Evolutionary conservation across 2,329 filamentous ascomycete species (phyloP).

Genomic region (Hysterium pulicare): DNA sequence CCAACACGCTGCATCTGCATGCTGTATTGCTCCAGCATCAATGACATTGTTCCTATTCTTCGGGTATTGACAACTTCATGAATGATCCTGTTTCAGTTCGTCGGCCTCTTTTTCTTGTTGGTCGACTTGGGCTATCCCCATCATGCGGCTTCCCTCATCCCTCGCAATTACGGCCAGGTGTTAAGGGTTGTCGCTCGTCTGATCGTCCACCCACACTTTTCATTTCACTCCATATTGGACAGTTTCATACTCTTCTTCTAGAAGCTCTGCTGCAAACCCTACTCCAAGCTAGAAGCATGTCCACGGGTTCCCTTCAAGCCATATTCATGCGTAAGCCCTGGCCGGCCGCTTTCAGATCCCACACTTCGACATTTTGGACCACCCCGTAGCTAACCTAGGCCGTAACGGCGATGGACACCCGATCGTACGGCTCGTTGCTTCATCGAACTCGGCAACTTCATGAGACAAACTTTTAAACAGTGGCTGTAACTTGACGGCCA

Average conservation of each 20-base stretch:
- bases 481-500: not conserved
- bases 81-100: not conserved
- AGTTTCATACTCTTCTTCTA: constrained; percentile 31
- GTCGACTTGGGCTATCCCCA: constrained; percentile 13
- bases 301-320: constrained; percentile 19
- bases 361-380: not conserved
- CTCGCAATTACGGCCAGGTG: constrained; percentile 15
- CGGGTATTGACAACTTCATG: not conserved
- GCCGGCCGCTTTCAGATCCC: constrained; percentile 1
- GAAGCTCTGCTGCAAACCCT: constrained; percentile 19
- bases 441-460: too few species aligned
- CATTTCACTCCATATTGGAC: constrained; percentile 15
- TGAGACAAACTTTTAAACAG: not conserved
- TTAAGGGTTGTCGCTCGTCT: constrained; percentile 15
- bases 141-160: constrained; percentile 26
- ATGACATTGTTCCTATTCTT: not conserved
- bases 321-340: constrained; percentile 16
- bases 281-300: constrained; percentile 15
- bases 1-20: too few species aligned
- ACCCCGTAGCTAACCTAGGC: too few species aligned
- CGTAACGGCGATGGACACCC: too few species aligned
- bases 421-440: not conserved
- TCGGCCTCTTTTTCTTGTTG: constrained; percentile 2
- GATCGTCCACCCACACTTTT: constrained; percentile 16
- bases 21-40: too few species aligned